A percentile compares a stretch with the other conserved stretches of the same genome.
Conservation (phyloP, 495 filamentous ascomycete species). For the Penicillium paradoxum region DNA sequence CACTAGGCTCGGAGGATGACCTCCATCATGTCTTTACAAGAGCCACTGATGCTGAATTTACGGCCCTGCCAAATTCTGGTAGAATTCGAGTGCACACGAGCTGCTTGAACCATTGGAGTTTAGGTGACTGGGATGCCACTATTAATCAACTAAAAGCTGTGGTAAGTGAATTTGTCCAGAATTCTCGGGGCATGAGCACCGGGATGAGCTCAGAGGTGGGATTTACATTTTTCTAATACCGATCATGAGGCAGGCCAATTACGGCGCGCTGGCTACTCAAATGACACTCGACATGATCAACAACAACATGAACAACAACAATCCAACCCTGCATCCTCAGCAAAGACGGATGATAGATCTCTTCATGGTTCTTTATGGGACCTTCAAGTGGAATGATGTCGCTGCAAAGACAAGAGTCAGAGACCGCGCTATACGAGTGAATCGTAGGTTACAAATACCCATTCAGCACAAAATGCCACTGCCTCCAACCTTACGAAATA, state of each 20-base stretch:
- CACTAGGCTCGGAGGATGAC: neutral
- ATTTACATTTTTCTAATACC: slow-evolving; percentile 1
- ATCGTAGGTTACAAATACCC: slow-evolving; percentile 1
- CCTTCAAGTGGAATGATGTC: neutral
- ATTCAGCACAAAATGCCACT: slow-evolving; percentile 2
- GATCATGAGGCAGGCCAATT: slow-evolving; percentile 1
- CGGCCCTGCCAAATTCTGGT: slow-evolving; percentile 1
- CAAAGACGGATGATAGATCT: slow-evolving; percentile 2
- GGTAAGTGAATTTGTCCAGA: slow-evolving; percentile 2
- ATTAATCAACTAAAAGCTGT: neutral
- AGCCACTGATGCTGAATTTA: neutral
- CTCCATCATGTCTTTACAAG: neutral
- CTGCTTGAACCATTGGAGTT: neutral
- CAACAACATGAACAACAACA: slow-evolving; percentile 2
- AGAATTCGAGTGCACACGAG: slow-evolving; percentile 1
- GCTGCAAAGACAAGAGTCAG: slow-evolving; percentile 2
- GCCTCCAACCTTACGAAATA: neutral
- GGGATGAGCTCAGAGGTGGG: neutral
- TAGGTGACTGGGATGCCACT: neutral
- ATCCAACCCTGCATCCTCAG: slow-evolving; percentile 1
- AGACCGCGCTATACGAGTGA: neutral
- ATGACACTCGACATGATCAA: slow-evolving; percentile 2
- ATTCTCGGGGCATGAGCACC: slow-evolving; percentile 1
- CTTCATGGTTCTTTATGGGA: slow-evolving; percentile 2
- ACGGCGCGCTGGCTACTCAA: slow-evolving; percentile 1